Evolutionary conservation across 2,329 filamentous ascomycete species (phyloP), one percentile per base, ranked within the genome.

Genomic region (Tolypocladium sp.): DNA sequence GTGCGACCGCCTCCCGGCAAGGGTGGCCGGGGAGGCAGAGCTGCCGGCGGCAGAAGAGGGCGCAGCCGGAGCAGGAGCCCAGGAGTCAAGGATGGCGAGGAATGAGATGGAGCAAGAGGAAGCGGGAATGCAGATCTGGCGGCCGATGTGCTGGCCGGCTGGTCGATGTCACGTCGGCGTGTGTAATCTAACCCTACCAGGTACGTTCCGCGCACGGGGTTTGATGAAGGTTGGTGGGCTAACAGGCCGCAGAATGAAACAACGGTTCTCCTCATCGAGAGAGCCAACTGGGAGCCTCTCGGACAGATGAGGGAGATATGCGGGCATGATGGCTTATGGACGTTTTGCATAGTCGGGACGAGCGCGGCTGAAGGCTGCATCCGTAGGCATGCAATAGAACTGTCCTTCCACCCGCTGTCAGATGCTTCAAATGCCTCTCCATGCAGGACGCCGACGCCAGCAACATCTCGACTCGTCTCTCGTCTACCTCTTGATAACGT

Each of bases 1-100:
- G 90, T 94, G 60, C 79, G 90, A 55, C 90, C 90, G 59, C 90
- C 90, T 20, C 88, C 87, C 22, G 81, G 78, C 59, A 74, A 76
- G 56, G 73, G 71, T 3, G 74, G 73, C 1, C 69, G 72, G 1
- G 69, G 70, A 12, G 75, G 73, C 25, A 71, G 75, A 38, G 71
- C 66, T 4, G 69, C 73, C 3, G 74, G 75, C 17, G 73, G 74
- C 3, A 69, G 78, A 40, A 74, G 76, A 61, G 75, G 77, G 42
- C 68, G 81, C 58, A 80, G 78, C 63, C 75, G 81, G 53, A 82
- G 79, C 65, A 71, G 77, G 51, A 82, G 79, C 60, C 79, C 79
- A 3, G 76, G 70, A 6, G 73, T 65, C 15, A 75, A 74, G 66
- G 71, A 72, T n/a, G 71, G 62, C 8, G 70, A 69, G 25, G 65